Evolutionary conservation across 1,284 basidiomycete species (phyloP).

Genomic region (Anthracocystis walkeri): DNA sequence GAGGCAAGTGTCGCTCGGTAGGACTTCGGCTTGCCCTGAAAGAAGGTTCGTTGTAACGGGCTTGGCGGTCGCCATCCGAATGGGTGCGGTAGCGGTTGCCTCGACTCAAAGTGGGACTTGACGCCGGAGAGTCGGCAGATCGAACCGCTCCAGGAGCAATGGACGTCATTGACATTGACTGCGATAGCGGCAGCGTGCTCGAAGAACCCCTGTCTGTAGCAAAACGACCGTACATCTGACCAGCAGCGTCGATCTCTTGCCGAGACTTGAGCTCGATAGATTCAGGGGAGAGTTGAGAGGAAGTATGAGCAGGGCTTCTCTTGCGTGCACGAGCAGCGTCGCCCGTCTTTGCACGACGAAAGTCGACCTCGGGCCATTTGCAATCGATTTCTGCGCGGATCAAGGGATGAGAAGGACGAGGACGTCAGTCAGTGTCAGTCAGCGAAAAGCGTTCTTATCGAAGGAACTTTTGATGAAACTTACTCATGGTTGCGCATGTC

Average conservation of each 20-base stretch:
- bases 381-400: constrained; percentile 40
- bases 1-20: constrained; percentile 24
- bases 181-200: constrained; percentile 18
- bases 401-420: background rate
- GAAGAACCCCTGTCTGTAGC: constrained; percentile 1
- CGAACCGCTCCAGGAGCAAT: constrained; percentile 4
- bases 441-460: background rate
- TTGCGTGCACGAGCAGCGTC: constrained; percentile 38
- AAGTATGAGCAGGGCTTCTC: constrained; percentile 23
- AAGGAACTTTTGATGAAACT: constrained; percentile 9
- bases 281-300: constrained; percentile 32
- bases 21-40: constrained; percentile 21
- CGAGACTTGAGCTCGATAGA: constrained; percentile 16
- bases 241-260: constrained; percentile 8
- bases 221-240: constrained; percentile 4
- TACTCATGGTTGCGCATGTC: constrained; percentile 51
- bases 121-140: constrained; percentile 1
- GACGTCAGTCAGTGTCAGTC: background rate
- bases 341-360: constrained; percentile 48
- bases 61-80: constrained; percentile 36
- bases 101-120: constrained; percentile 17
- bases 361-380: constrained; percentile 55
- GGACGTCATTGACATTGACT: constrained; percentile 15
- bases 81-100: constrained; percentile 26
- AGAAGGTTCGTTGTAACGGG: constrained; percentile 8